These are phyloP conservation scores for Tubosaeta brunneosetosa DNA, from an alignment of 768 basidiomycete genomes.

Conservation along the genomic window DNA sequence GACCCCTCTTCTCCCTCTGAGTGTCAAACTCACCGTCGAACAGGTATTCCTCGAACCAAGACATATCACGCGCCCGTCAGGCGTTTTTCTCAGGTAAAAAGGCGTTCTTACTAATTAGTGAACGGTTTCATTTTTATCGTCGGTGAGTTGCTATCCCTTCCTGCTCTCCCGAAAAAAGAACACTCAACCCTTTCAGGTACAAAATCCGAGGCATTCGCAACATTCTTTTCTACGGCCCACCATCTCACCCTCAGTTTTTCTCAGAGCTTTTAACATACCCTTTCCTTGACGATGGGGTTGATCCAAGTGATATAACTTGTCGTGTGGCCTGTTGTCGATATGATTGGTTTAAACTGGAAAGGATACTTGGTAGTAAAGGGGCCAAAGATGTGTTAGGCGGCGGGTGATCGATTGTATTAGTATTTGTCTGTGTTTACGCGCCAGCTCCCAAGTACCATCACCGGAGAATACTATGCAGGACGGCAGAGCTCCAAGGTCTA, in stretches of 20 bases:
- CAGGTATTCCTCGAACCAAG: constrained; percentile 90
- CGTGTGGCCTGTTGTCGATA: constrained; percentile 82
- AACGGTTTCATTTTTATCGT: constrained; percentile 98
- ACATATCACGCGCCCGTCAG: constrained; percentile 90
- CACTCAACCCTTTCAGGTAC: constrained; percentile 51
- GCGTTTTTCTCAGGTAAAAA: constrained; percentile 88
- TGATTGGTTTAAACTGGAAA: constrained; percentile 82
- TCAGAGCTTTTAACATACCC: constrained; percentile 86
- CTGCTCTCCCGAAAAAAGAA: background rate
- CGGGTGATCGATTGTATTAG: background rate
- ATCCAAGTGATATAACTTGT: constrained; percentile 78
- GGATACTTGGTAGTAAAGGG: constrained; percentile 46
- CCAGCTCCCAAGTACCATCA: background rate
- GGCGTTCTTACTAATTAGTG: constrained; percentile 84
- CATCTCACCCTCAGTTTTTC: constrained; percentile 89
- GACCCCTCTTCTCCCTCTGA: constrained; percentile 13
- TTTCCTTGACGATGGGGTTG: constrained; percentile 87
- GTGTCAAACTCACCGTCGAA: background rate
- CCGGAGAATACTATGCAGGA: constrained; percentile 54
- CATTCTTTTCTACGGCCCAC: constrained; percentile 88
- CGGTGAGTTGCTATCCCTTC: constrained; percentile 40
- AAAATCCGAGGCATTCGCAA: constrained; percentile 91
- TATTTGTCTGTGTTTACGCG: constrained; percentile 19
- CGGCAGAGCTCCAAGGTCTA: constrained; percentile 74
- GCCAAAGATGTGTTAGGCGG: constrained; percentile 13